Evolutionary conservation across 495 filamentous ascomycete species (phyloP), one percentile per base, ranked within the genome.

Genomic region (Lasiosphaeriaceae sp.): DNA sequence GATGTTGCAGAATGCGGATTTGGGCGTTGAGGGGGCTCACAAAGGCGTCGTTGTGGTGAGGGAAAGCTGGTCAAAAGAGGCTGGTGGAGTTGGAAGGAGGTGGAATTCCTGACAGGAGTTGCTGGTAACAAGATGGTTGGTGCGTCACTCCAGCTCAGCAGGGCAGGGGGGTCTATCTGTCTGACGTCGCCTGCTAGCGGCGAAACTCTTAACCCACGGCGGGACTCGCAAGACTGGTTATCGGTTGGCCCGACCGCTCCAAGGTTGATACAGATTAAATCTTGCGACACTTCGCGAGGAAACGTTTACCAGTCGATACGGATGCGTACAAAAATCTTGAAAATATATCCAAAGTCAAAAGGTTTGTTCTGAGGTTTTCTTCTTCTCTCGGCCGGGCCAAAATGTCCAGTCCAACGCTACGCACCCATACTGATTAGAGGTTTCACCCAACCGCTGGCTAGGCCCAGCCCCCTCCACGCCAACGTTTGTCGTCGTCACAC

Each of bases 51-150:
- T 41, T 39, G 56, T 47, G 56, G 43, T 16, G 37, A 23, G 34
- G 52, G 55, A 50, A 22, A 58, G 56, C 56, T 58, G 56, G 50
- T 19, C 29, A 45, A 35, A 66, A 58, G 62, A 54, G 58, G 60
- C 60, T 61, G 65, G 60, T 64, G 65, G 56, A 56, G 56, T 47
- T 48, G 23, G 47, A 52, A 45, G 54, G 61, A 52, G 41, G 58
- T 65, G 64, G 55, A 54, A 60, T 31, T 54, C 49, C 37, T 48
- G 16, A 8, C 29, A 24, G 43, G 49, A 39, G 37, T 26, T 46
- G 57, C 37, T 41, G 48, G 49, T 53, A 52, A 58, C 60, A 62
- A 60, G 57, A 57, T 64, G 67, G 67, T 67, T 61, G 65, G 67
- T 70, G 67, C 67, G 67, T 62, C 57, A 58, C 59, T 60, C n/a